phyloP scores from a whole-genome alignment of 2,329 filamentous ascomycete species.

The Penicillium italicum region DNA sequence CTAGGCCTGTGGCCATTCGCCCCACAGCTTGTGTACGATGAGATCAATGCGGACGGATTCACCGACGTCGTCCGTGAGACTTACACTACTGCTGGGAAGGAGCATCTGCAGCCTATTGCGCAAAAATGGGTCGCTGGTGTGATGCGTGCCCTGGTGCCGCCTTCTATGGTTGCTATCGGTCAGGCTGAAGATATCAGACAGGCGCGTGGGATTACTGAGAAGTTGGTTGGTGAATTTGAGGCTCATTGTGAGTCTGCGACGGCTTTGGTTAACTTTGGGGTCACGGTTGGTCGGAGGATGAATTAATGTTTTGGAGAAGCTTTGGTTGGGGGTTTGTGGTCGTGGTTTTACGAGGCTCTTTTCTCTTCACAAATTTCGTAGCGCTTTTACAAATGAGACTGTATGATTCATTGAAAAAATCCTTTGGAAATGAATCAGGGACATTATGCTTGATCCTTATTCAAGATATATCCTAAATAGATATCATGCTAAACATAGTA shows the following conservation, averaged over 20 bases:
- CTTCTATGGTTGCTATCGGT: conserved; percentile 13
- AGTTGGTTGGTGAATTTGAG: conserved; percentile 16
- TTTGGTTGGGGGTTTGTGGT: not conserved
- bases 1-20: conserved; percentile 13
- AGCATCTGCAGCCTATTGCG: conserved; percentile 11
- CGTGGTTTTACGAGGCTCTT: not conserved
- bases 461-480: no score
- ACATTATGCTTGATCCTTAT: no score
- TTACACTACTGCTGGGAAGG: conserved; percentile 13
- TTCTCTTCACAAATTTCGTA: no score
- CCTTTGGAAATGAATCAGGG: no score
- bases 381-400: not conserved
- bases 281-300: conserved; percentile 17
- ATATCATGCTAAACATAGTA: no score
- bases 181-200: conserved; percentile 4
- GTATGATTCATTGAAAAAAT: not conserved
- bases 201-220: conserved; percentile 8
- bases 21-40: conserved; percentile 11
- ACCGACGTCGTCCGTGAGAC: conserved; percentile 7
- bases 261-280: conserved; percentile 19
- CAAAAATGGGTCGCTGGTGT: conserved; percentile 17
- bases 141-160: conserved; percentile 13
- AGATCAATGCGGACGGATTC: conserved; percentile 7
- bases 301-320: not conserved
- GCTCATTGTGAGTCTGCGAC: conserved; percentile 11